These are phyloP conservation scores for Debaryomyces psychrophilus DNA, from an alignment of 1,139 yeast species.

Conservation along the genomic window DNA sequence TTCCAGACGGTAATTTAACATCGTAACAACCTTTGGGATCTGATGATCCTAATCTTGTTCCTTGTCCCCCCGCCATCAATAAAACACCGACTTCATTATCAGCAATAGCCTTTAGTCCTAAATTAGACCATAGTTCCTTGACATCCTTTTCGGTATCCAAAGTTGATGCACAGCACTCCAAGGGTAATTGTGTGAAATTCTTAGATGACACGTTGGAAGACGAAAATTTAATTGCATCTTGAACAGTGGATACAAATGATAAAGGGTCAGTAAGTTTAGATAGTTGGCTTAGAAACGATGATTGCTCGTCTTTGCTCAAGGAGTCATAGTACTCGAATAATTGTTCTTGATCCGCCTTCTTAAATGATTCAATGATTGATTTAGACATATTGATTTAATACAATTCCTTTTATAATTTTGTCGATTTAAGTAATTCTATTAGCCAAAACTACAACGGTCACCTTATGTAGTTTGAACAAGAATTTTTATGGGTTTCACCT, in stretches of 20 bases:
- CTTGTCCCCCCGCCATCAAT: conserved; percentile 98
- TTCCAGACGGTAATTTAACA: conserved; percentile 80
- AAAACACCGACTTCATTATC: conserved; percentile 82
- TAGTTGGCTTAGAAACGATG: conserved; percentile 40
- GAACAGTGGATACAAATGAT: conserved; percentile 46
- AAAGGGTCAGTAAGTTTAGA: conserved; percentile 45
- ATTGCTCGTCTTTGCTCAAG: conserved; percentile 35
- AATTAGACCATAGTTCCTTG: conserved; percentile 49
- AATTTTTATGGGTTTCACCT: neutral
- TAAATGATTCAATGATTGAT: conserved; percentile 42
- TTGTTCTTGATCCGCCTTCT: conserved; percentile 54
- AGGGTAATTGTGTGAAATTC: conserved; percentile 55
- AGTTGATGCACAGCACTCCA: conserved; percentile 51
- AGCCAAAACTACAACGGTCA: too few relatives aligned
- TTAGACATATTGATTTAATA: conserved; percentile 13
- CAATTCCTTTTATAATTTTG: neutral
- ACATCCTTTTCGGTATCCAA: conserved; percentile 38
- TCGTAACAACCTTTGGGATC: conserved; percentile 94
- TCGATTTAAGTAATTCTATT: neutral
- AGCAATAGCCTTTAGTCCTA: conserved; percentile 72
- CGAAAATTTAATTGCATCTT: conserved; percentile 50
- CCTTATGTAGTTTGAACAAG: neutral
- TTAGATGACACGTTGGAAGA: conserved; percentile 35
- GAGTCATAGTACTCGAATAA: conserved; percentile 44
- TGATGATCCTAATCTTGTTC: conserved; percentile 87